A percentile compares a stretch with the other conserved stretches of the same genome.
Evolutionary conservation across 2,329 filamentous ascomycete genomes (phyloP).

Genomic region (Aspergillus felis): DNA sequence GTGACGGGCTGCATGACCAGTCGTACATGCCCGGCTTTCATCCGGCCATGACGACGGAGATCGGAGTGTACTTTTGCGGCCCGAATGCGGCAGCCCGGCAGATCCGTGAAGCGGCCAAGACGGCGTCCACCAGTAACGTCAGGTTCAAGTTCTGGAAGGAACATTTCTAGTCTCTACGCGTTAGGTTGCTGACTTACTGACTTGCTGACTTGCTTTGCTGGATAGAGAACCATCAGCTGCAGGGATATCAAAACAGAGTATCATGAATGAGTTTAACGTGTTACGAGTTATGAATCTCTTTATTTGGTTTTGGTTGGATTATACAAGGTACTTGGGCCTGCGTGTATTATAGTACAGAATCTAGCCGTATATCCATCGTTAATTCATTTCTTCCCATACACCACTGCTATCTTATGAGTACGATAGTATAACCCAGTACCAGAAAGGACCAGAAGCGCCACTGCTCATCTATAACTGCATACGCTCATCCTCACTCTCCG

Average conservation of each 20-base stretch:
- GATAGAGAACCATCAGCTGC: background rate
- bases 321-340: background rate
- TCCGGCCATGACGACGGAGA: conserved; percentile 70
- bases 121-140: conserved; percentile 71
- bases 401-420: conserved; percentile 1
- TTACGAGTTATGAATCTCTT: conserved; percentile 22
- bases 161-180: conserved; percentile 51
- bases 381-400: background rate
- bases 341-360: background rate
- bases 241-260: background rate
- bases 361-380: conserved; percentile 3
- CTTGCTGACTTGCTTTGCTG: background rate
- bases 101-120: conserved; percentile 77
- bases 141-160: conserved; percentile 99
- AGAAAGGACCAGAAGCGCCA: too few relatives aligned
- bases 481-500: conserved; percentile 21
- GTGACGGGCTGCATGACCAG: conserved; percentile 78
- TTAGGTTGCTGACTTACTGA: background rate
- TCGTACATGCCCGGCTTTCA: conserved; percentile 82
- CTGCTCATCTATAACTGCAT: conserved; percentile 7
- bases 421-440: too few relatives aligned
- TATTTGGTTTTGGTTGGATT: background rate
- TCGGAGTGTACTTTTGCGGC: conserved; percentile 98
- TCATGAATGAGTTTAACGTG: background rate
- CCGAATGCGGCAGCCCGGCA: conserved; percentile 75